Base-by-base conservation (phyloP, 495 filamentous ascomycete species). In the Xylaria telfairii region DNA sequence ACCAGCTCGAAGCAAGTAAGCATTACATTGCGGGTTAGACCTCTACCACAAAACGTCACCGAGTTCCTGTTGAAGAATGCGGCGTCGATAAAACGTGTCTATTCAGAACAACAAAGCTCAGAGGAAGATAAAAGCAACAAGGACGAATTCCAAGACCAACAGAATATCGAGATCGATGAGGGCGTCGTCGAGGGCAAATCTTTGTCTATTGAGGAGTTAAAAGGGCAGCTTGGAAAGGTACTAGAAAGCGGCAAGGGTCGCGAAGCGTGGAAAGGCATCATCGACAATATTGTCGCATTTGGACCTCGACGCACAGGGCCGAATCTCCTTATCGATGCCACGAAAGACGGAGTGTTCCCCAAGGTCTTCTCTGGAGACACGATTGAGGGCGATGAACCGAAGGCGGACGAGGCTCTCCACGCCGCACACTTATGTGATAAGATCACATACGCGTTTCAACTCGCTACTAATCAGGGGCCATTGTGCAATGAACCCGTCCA, bases 401-500 rank as follows among this genome's bases (percentile, higher is more conserved):
- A 72, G 47, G 77, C 71, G 26, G 77, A 82, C 67, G 86, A 91
- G 53, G 84, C 86, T n/a, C 81, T 92, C 8, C 86, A 89, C 24
- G 86, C 92, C 1, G 83, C 86, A 47, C 92, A 96, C 78, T 90
- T 98, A 73, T 89, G 89, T 75, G 96, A 97, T 85, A 97, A 96
- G 76, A 90, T 98, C 70, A 84, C 89, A 15, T 93, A 99, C 77
- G 93, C 92, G 54, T 98, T 98, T 87, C 96, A 99, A 77, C 88
- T 99, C 0, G 90, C 92, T n/a, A 97, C 92, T 17, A 87, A 88
- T 42, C 92, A 95, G 75, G 96, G 96, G 0, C 95, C 96, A 10
- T 87, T 99, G 44, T 98, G 96, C 80, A 87, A 93, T 75, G 96
- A 99, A 76, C 95, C 95, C 2, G 90, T 98, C 21, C 96, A 97